These are phyloP conservation scores for Microbotryomycetes sp. DNA, from an alignment of 1,284 basidiomycete species.

Conservation along the genomic window DNA sequence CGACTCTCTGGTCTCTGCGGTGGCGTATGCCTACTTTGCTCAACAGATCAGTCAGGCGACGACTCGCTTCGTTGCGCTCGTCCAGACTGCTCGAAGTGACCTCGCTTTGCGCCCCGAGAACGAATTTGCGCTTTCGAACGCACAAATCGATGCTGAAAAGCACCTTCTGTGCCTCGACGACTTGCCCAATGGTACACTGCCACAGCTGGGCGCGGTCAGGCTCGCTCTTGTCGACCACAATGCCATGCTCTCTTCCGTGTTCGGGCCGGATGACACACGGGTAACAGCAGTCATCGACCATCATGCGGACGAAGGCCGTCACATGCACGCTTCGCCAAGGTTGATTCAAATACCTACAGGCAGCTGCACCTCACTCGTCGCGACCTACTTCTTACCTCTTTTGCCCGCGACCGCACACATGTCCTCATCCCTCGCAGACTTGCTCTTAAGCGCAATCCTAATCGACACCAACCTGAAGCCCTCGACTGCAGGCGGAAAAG, in stretches of 20 bases:
- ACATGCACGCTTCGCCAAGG: slow-evolving; percentile 57
- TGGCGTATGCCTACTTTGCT: slow-evolving; percentile 67
- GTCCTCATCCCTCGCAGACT: slow-evolving; percentile 57
- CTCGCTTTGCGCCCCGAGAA: slow-evolving; percentile 81
- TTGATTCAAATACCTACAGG: slow-evolving; percentile 56
- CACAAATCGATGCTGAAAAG: slow-evolving; percentile 48
- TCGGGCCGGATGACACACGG: slow-evolving; percentile 46
- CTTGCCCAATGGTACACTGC: slow-evolving; percentile 34
- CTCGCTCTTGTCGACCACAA: slow-evolving; percentile 90
- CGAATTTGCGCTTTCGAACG: slow-evolving; percentile 58
- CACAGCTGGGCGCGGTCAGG: slow-evolving; percentile 10
- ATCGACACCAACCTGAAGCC: slow-evolving; percentile 73
- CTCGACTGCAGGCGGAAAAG: slow-evolving; percentile 51
- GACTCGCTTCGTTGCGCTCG: slow-evolving; percentile 49
- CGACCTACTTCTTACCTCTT: slow-evolving; percentile 48
- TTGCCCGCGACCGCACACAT: slow-evolving; percentile 42
- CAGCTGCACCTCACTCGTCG: slow-evolving; percentile 70
- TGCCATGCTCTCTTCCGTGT: slow-evolving; percentile 47
- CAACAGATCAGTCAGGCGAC: slow-evolving; percentile 34
- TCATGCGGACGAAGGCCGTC: slow-evolving; percentile 73
- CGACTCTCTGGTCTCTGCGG: slow-evolving; percentile 73
- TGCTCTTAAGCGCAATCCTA: slow-evolving; percentile 70
- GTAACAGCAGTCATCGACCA: slow-evolving; percentile 87
- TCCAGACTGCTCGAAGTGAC: slow-evolving; percentile 62
- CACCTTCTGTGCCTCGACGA: slow-evolving; percentile 50